Percentiles rank a stretch among this genome's conserved stretches.
Conservation (phyloP, 148 eudicot species). For the Rhododendron griersonianum region DNA sequence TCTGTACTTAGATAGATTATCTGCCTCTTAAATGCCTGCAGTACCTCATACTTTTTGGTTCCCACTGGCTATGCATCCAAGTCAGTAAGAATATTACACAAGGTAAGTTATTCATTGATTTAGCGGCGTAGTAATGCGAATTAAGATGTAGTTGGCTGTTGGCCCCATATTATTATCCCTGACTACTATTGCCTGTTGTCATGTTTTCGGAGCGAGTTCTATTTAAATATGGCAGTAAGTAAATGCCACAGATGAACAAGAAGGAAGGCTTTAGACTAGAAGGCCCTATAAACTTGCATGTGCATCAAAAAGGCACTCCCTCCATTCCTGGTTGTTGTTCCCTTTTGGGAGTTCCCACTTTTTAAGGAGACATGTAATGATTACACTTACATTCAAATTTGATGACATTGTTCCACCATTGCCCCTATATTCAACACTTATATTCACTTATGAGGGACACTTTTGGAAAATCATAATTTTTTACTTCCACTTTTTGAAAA, state of each 20-base stretch:
- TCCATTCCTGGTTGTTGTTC: not conserved
- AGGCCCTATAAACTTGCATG: not conserved
- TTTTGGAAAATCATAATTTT: not conserved
- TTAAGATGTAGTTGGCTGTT: too few relatives aligned
- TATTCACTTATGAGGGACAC: not conserved
- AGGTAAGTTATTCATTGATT: not conserved
- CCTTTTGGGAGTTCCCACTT: not conserved
- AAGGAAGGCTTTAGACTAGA: not conserved
- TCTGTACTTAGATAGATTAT: not conserved
- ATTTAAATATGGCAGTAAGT: not conserved
- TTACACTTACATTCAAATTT: not conserved
- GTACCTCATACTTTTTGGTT: not conserved
- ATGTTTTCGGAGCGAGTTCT: not conserved
- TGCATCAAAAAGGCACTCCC: not conserved
- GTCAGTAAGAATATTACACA: not conserved
- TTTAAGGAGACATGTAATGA: not conserved
- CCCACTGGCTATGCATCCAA: not conserved
- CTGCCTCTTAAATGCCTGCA: not conserved
- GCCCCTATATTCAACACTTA: not conserved
- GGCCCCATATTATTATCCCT: not conserved
- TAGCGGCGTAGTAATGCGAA: not conserved
- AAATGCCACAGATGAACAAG: not conserved
- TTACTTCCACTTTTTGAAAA: not conserved
- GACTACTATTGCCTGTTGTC: not conserved
- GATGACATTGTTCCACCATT: not conserved